Percentiles rank a stretch among this genome's conserved stretches.
Evolutionary conservation across 140 eudicot genomes (phyloP).

Genomic region (Ambrosia hybrid): DNA sequence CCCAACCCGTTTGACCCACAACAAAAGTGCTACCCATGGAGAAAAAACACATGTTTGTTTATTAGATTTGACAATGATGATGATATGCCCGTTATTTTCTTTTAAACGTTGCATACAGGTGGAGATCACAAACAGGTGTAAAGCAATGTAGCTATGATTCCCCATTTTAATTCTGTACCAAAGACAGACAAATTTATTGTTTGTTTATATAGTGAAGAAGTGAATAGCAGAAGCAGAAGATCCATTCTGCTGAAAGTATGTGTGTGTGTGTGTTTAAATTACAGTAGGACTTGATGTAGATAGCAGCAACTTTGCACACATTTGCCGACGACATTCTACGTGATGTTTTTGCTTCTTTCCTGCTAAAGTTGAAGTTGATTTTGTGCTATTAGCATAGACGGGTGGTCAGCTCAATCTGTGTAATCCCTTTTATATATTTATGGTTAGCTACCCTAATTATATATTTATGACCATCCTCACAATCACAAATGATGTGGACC

Average conservation of each 20-base stretch:
- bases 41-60: not conserved
- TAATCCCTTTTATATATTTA: too few relatives aligned
- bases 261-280: not conserved
- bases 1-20: not conserved
- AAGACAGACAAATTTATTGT: not conserved
- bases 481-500: too few relatives aligned
- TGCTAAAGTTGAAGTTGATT: not conserved
- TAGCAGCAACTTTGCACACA: not conserved
- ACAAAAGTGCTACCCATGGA: not conserved
- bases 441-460: too few relatives aligned
- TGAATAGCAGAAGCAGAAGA: slow-evolving; percentile 3
- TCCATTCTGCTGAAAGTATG: slow-evolving; percentile 25
- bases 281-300: not conserved
- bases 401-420: too few relatives aligned
- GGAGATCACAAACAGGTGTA: slow-evolving; percentile 7
- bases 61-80: not conserved
- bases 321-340: not conserved
- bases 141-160: slow-evolving; percentile 1
- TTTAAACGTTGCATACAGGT: slow-evolving; percentile 4
- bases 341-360: not conserved
- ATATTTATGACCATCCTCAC: too few relatives aligned
- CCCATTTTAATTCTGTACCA: not conserved
- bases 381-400: too few relatives aligned
- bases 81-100: not conserved
- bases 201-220: not conserved